Base-by-base conservation (phyloP, 2,329 filamentous ascomycete genomes). In the Stromatinia cepivora region DNA sequence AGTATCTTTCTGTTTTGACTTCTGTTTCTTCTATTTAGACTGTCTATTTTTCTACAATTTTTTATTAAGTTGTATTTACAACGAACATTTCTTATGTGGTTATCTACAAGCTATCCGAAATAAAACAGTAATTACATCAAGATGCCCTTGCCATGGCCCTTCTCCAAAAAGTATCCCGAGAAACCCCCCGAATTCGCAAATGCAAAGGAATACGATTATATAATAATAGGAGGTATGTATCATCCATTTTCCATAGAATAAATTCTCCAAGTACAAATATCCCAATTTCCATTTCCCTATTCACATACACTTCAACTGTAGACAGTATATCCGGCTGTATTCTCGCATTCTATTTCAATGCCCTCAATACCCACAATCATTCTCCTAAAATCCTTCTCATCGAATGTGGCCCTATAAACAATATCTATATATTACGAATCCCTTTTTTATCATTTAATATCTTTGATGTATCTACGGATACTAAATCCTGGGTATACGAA, bases 291-390 rank as follows among this genome's bases (percentile, higher is more conserved):
- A 34, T 6, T 34, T 34, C 34, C 4, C 34, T 5, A 34, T 6
- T 34, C 34, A 34, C 34, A n/a, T n/a, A 34, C 34, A 34, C 7
- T 6, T 34, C 34, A 34, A 34, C 34, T 1, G 17, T 15, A 70
- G 81, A 81, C 9, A 81, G 81, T 20, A 82, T 81, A 0, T 77
- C 81, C 7, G 81, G 81, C 11, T 77, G 81, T 5, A 77, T 80
- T 1, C 73, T 82, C 22, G 81, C 81, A 10, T 76, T 76, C 39
- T 78, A 81, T 8, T 76, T 83, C n/a, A 78, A 74, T 39, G 80
- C 6, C 52, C 28, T 81, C 65, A 76, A 80, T 69, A 72, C 74
- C 46, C 57, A 77, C 25, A 72, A 34, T 8, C 34, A n/a, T 34
- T 34, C 34, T 6, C 34, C 34, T 34, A 8, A 75, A 4, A 79